Evolutionary conservation across 192 early-diverging fungal genomes (phyloP).

Genomic region (Physocladia obscura): DNA sequence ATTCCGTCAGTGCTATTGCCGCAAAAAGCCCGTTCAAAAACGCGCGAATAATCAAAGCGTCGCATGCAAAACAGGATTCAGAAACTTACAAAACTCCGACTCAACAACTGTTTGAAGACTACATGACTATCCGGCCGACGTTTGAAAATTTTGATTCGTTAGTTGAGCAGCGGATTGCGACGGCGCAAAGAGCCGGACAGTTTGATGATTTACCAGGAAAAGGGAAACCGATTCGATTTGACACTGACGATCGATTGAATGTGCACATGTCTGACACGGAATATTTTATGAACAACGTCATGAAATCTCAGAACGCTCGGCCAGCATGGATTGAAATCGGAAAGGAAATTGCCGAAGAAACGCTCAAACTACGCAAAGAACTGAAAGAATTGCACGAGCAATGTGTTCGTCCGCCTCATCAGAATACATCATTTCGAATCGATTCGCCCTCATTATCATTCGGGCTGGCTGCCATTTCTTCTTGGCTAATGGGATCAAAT

Average conservation of each 20-base stretch:
- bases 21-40: not conserved
- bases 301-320: slow-evolving; percentile 40
- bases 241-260: slow-evolving; percentile 37
- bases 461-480: not conserved
- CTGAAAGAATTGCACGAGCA: slow-evolving; percentile 19
- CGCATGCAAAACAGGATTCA: slow-evolving; percentile 10
- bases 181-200: slow-evolving; percentile 31
- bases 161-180: slow-evolving; percentile 42
- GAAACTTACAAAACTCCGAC: slow-evolving; percentile 40
- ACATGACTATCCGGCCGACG: slow-evolving; percentile 39
- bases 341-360: slow-evolving; percentile 40
- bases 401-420: not conserved
- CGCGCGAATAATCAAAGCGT: not conserved
- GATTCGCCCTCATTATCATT: not conserved
- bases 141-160: slow-evolving; percentile 26
- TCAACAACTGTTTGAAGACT: slow-evolving; percentile 36
- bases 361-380: slow-evolving; percentile 30
- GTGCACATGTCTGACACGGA: slow-evolving; percentile 38
- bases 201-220: slow-evolving; percentile 41
- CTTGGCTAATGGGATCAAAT: not conserved
- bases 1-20: not conserved
- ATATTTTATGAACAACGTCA: slow-evolving; percentile 37
- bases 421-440: not conserved
- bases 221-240: slow-evolving; percentile 37
- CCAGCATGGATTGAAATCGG: slow-evolving; percentile 37